These are phyloP conservation scores for Fusarium redolens DNA, from an alignment of 2,329 filamentous ascomycete genomes.

Conservation along the genomic window DNA sequence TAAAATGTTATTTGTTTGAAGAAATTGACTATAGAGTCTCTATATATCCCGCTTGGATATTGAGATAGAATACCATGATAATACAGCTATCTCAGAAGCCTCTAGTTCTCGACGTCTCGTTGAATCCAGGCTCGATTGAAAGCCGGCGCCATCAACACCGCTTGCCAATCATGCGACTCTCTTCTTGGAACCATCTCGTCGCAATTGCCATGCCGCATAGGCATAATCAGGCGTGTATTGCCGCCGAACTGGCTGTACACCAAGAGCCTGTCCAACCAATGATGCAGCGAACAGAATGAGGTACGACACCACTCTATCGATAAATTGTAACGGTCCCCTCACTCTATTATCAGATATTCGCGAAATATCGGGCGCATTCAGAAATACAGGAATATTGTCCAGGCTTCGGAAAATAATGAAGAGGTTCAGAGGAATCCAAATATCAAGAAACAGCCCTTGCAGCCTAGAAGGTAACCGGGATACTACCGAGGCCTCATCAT, in stretches of 20 bases:
- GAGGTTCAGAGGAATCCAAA: constrained; percentile 47
- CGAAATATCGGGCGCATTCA: constrained; percentile 7
- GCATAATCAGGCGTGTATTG: constrained; percentile 12
- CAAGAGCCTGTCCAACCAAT: neutral
- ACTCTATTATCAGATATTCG: rapidly evolving
- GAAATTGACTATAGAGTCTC: neutral
- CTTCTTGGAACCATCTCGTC: rapidly evolving
- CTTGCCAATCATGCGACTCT: rapidly evolving
- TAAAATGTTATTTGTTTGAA: neutral
- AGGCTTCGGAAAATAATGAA: constrained; percentile 45
- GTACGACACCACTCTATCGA: constrained; percentile 7
- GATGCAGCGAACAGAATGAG: neutral
- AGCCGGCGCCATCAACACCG: no score
- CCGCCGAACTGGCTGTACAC: neutral
- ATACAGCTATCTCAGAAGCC: neutral
- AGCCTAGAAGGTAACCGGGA: constrained; percentile 17
- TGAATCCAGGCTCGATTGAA: no score
- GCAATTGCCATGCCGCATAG: neutral
- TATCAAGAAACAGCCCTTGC: constrained; percentile 33
- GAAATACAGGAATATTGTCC: constrained; percentile 48
- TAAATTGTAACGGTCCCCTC: no score
- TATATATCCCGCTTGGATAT: neutral
- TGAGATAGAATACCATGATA: neutral
- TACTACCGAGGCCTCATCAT: neutral
- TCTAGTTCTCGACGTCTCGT: no score